Conservation (phyloP, 2,329 filamentous ascomycete genomes). For the Knufia petricola region DNA sequence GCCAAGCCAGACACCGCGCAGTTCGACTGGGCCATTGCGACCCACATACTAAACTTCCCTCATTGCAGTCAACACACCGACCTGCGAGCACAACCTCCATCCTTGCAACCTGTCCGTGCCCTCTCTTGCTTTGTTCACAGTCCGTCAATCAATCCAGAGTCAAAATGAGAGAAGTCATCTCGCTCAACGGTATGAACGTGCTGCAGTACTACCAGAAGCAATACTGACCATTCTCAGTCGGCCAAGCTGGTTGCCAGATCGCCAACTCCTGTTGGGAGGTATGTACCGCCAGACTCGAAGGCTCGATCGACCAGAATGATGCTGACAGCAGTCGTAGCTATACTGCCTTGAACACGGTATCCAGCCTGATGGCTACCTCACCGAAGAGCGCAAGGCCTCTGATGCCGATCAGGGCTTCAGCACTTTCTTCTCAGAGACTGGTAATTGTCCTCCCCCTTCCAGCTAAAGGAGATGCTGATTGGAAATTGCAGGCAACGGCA, state of each 20-base stretch:
- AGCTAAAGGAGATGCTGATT: constrained; percentile 8
- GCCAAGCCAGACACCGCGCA: background rate
- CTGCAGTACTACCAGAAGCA: constrained; percentile 8
- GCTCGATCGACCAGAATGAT: constrained; percentile 27
- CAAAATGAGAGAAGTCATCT: constrained; percentile 98
- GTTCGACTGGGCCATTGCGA: background rate
- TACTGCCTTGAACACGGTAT: constrained; percentile 99
- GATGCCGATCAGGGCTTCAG: constrained; percentile 96
- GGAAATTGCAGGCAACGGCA: constrained; percentile 66
- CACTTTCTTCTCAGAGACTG: constrained; percentile 99
- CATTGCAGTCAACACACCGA: background rate
- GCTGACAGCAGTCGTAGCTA: constrained; percentile 51
- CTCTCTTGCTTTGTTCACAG: constrained; percentile 3
- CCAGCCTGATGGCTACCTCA: constrained; percentile 98
- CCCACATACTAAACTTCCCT: background rate
- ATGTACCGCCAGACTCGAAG: constrained; percentile 40
- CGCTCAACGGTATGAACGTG: constrained; percentile 78
- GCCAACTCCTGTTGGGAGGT: constrained; percentile 99
- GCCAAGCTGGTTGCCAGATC: constrained; percentile 99
- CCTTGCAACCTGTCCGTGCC: background rate
- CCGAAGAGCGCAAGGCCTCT: constrained; percentile 89
- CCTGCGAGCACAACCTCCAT: too few species aligned
- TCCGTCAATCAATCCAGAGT: constrained; percentile 9
- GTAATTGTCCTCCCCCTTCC: constrained; percentile 45
- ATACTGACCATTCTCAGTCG: constrained; percentile 56